These are phyloP conservation scores for Discostella stelligeroides DNA, from an alignment of 108 stramenopile genomes.

Conservation along the genomic window DNA sequence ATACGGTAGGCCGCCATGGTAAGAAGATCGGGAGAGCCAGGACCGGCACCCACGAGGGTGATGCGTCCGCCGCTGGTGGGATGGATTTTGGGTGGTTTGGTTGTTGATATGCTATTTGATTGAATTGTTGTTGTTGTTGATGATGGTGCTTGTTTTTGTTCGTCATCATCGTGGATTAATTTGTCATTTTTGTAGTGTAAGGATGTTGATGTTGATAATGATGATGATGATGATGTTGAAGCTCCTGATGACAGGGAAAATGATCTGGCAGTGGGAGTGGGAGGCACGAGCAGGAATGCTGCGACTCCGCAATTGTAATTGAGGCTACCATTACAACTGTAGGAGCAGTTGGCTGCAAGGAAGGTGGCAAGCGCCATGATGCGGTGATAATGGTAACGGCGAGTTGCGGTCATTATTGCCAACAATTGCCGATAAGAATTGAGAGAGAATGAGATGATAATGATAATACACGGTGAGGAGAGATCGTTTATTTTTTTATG, in stretches of 20 bases:
- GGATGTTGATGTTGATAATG: background rate
- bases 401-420: background rate
- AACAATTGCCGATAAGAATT: too few relatives aligned
- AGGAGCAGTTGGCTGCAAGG: background rate
- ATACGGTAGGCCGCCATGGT: conserved; percentile 85
- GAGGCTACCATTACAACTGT: too few relatives aligned
- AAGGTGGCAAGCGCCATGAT: background rate
- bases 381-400: background rate
- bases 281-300: too few relatives aligned
- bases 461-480: too few relatives aligned
- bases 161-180: background rate
- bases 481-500: background rate
- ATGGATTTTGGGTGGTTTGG: conserved; percentile 14
- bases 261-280: background rate
- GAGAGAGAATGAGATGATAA: too few relatives aligned
- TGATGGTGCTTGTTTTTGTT: background rate
- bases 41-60: conserved; percentile 91
- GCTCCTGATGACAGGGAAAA: background rate
- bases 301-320: too few relatives aligned
- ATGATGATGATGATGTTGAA: background rate
- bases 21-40: conserved; percentile 94
- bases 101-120: background rate
- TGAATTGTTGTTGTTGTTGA: background rate
- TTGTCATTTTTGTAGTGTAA: background rate
- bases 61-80: conserved; percentile 71